These are phyloP conservation scores for Mortierella sp. DNA, from an alignment of 371 early-diverging fungal species.

Conservation along the genomic window DNA sequence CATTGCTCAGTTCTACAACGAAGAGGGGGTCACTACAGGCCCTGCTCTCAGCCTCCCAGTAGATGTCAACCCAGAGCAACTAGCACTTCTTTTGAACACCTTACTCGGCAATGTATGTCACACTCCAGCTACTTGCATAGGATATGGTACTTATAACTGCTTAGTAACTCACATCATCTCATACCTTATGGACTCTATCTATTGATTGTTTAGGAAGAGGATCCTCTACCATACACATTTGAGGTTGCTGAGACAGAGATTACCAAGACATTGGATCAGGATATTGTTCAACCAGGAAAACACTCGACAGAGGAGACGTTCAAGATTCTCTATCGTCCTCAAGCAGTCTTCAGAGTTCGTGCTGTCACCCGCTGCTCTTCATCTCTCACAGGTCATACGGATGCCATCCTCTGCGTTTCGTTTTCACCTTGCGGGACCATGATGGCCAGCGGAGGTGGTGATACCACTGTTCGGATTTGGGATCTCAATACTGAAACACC, in stretches of 20 bases:
- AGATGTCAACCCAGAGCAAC: conserved; percentile 85
- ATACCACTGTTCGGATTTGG: conserved; percentile 97
- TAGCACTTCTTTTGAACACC: conserved; percentile 89
- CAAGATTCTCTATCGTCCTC: conserved; percentile 91
- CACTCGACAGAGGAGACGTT: conserved; percentile 87
- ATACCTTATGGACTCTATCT: conserved; percentile 3
- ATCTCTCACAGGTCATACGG: conserved; percentile 91
- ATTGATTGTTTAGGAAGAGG: conserved; percentile 62
- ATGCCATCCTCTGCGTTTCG: conserved; percentile 87
- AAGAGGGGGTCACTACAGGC: conserved; percentile 84
- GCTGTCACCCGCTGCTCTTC: conserved; percentile 92
- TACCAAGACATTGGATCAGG: conserved; percentile 72
- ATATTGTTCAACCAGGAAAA: conserved; percentile 76
- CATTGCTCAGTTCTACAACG: conserved; percentile 84
- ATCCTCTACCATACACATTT: conserved; percentile 92
- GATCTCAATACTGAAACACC: conserved; percentile 96
- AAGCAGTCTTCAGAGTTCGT: conserved; percentile 93
- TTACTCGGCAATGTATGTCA: conserved; percentile 81
- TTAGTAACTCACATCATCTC: background rate
- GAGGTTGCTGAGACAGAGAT: conserved; percentile 89
- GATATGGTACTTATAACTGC: background rate
- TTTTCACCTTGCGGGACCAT: conserved; percentile 94
- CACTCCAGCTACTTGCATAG: background rate
- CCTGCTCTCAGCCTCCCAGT: conserved; percentile 90
- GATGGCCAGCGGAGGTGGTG: conserved; percentile 94